A percentile compares a stretch with the other conserved stretches of the same genome.
phyloP scores from a whole-genome alignment of 306 rosid species.

The Pueraria montana region DNA sequence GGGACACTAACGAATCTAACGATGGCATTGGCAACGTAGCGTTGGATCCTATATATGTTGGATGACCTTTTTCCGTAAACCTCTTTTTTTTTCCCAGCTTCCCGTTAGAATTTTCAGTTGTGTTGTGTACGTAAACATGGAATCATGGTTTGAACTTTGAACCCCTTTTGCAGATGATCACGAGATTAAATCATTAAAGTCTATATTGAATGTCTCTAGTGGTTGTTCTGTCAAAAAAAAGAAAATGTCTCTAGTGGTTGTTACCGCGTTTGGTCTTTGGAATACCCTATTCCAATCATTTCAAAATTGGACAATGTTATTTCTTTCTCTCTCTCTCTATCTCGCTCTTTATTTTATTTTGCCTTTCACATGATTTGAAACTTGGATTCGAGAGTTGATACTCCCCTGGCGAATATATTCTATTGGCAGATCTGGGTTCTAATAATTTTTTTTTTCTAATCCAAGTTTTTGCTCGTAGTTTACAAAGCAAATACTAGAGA shows the following conservation, averaged over 20 bases:
- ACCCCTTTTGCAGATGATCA: constrained; percentile 52
- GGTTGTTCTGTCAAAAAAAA: too few relatives aligned
- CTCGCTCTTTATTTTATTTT: background rate
- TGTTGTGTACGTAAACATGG: constrained; percentile 42
- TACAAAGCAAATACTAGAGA: constrained; percentile 65
- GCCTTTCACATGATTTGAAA: constrained; percentile 35
- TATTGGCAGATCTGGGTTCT: constrained; percentile 27
- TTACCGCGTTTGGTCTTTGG: constrained; percentile 34
- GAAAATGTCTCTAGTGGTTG: constrained; percentile 23
- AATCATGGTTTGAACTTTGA: constrained; percentile 47
- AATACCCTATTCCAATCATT: constrained; percentile 42
- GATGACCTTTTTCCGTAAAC: constrained; percentile 4
- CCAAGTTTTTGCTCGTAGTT: constrained; percentile 43
- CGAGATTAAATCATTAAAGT: constrained; percentile 50
- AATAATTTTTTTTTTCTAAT: background rate
- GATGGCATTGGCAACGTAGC: constrained; percentile 41
- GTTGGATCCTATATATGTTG: constrained; percentile 41
- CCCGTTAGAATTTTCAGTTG: constrained; percentile 38
- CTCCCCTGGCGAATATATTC: constrained; percentile 42
- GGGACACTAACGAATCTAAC: constrained; percentile 40
- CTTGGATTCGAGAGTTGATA: constrained; percentile 40
- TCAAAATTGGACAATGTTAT: constrained; percentile 40
- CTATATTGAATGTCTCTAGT: constrained; percentile 28
- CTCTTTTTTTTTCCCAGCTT: background rate
- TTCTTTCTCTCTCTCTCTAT: background rate